phyloP scores from a whole-genome alignment of 2,329 filamentous ascomycete species.

The Capronia americana region DNA sequence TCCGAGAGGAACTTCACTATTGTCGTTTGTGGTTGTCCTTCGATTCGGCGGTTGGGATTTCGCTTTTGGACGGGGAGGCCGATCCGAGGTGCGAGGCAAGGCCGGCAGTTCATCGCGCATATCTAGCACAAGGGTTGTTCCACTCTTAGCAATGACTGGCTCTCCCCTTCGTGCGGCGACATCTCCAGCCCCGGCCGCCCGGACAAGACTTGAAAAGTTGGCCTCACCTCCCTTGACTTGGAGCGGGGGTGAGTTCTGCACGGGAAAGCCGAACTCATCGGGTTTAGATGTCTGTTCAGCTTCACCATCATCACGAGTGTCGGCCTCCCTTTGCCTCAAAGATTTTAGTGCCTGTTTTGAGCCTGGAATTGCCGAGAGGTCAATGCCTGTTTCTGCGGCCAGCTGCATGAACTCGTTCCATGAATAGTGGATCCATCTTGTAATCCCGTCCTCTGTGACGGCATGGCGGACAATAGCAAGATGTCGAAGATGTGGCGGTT shows the following conservation, averaged over 20 bases:
- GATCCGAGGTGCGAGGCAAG: neutral
- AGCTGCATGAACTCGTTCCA: conserved; percentile 59
- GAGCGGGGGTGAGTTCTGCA: conserved; percentile 44
- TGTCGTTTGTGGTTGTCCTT: neutral
- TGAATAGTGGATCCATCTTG: conserved; percentile 63
- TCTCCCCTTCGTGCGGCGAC: conserved; percentile 48
- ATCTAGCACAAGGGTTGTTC: conserved; percentile 41
- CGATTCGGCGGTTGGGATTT: neutral
- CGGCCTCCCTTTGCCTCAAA: neutral
- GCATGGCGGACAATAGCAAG: conserved; percentile 63
- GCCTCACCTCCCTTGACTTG: conserved; percentile 51
- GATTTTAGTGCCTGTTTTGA: conserved; percentile 25
- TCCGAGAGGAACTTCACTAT: conserved; percentile 18
- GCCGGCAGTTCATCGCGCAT: conserved; percentile 11
- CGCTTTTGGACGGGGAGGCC: neutral
- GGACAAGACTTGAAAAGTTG: conserved; percentile 51
- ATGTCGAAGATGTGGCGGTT: conserved; percentile 64
- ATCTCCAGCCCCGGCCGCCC: conserved; percentile 43
- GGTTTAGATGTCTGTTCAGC: neutral
- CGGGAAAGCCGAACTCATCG: conserved; percentile 58
- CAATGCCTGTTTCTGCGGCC: conserved; percentile 54
- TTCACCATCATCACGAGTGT: neutral
- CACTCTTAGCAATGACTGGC: conserved; percentile 44
- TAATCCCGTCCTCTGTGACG: conserved; percentile 53
- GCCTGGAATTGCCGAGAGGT: conserved; percentile 27